Evolutionary conservation across 768 basidiomycete species (phyloP).

Genomic region (Cantharellus anzutake): DNA sequence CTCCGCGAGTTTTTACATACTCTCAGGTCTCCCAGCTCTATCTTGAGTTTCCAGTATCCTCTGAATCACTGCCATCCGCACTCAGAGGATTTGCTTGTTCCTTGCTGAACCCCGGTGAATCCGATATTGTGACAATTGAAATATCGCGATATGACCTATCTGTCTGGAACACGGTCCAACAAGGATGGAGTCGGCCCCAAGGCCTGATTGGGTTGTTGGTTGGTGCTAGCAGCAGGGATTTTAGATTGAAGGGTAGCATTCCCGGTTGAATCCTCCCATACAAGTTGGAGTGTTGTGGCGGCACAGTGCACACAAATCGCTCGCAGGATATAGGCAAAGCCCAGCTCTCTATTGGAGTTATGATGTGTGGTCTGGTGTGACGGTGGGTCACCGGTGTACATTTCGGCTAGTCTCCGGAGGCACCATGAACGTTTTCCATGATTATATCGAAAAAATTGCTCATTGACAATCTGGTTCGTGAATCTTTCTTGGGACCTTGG

Average conservation of each 20-base stretch:
- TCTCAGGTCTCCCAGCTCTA: conserved; percentile 9
- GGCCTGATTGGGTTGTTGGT: conserved; percentile 1
- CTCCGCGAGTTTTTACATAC: no score
- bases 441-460: no score
- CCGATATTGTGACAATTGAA: neutral
- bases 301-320: no score
- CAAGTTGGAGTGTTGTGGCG: no score
- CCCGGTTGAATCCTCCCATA: neutral
- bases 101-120: conserved; percentile 8
- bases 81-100: conserved; percentile 12
- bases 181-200: conserved; percentile 5
- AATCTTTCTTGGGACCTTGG: no score
- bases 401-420: no score
- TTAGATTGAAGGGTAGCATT: conserved; percentile 1
- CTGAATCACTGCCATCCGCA: conserved; percentile 9
- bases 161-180: conserved; percentile 6
- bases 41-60: conserved; percentile 9
- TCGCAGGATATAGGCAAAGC: no score
- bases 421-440: no score
- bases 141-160: conserved; percentile 8
- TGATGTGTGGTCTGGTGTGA: no score
- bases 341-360: no score
- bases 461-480: no score
- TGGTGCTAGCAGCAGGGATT: conserved; percentile 7
- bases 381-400: no score